Base-by-base conservation (phyloP, 257 asterid genomes). In the Verbena officinalis region DNA sequence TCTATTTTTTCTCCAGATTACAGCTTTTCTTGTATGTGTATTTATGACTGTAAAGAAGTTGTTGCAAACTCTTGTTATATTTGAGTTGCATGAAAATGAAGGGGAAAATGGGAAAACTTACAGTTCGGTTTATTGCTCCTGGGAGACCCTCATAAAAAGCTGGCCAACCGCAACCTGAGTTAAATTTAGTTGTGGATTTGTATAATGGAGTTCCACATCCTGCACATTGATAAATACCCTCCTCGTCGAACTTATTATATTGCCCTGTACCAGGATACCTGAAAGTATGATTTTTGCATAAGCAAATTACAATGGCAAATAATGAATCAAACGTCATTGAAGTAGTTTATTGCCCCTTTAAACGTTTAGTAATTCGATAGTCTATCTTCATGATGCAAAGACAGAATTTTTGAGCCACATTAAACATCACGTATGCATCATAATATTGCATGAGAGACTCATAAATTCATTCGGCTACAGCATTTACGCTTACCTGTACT, bases 151-250 rank as follows among this genome's bases (percentile, higher is more conserved):
- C 96, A 1, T 66, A 91, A 78, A 91, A 91, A 52, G 98, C 96
- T 14, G 98, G 98, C 98, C 96, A 91, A 58, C 98, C 98, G 73
- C 98, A 91, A 6, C 95, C 95, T 0, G 98, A 89, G 88, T 83
- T 75, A 55, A 91, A 91, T 69, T 91, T 91, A 61, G 98, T 85
- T 0, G 83, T 71, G 39, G 98, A 91, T 74, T 70, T 85, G 67
- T 91, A 89, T 21, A 91, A 89, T 19, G 96, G 92, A 65, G 90
- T 78, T 70, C 75, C 98, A 79, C 98, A 91, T 74, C 98, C 98
- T 14, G 92, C 90, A 67, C 98, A 91, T 2, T 64, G 62, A 80
- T 86, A 91, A 52, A 78, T 62, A 60, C 98, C 98, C 43, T 86
- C 95, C 17, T 63, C 82, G 11, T 4, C 54, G 79, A 86, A 80